Base-by-base conservation (phyloP, 805 yeast species). In the Ascoidea tarda region DNA sequence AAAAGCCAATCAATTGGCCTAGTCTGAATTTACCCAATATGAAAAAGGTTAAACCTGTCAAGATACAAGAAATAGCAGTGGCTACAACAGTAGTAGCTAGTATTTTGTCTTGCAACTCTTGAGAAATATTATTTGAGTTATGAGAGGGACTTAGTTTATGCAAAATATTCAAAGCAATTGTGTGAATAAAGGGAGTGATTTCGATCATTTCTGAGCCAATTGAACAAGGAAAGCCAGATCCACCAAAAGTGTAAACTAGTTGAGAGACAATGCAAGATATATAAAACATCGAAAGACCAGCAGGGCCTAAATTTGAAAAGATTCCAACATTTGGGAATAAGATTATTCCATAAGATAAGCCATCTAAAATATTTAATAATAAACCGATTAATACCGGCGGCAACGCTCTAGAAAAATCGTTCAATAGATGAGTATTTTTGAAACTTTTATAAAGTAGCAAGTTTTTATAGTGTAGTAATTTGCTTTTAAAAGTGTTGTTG, bases 181-280 rank as follows among this genome's bases (percentile, higher is more conserved):
- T 76, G 63, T 93, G 99, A 72, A 91, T 91, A 65, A 93, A 93
- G 1, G 99, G 99, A 1, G 96, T 95, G n/a, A 93, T 88, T 66
- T 93, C 99, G 58, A 93, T 93, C 99, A 93, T 93, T 68, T 93
- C 98, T 4, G 96, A 86, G 1, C 99, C 99, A 48, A 91, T 81
- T n/a, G 95, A 96, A 1, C 89, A 76, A 56, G 79, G 80, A 69
- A 93, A 91, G 6, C 87, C 85, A 14, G 96, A 87, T 1, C 95
- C 95, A 14, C 99, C 99, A 31, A 87, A 66, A 0, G 97, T 89
- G 63, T 79, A 90, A 5, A 88, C 86, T 57, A 89, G 68, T 65
- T 93, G 99, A 0, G 96, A 85, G 0, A 91, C 77, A n/a, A 93
- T 76, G 38, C 96, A 86, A 5, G 96, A 86, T 46, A 91, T 78